A percentile compares a stretch with the other conserved stretches of the same genome.
phyloP scores from a whole-genome alignment of 2,329 filamentous ascomycete genomes.

The Colletotrichum nymphaeae region DNA sequence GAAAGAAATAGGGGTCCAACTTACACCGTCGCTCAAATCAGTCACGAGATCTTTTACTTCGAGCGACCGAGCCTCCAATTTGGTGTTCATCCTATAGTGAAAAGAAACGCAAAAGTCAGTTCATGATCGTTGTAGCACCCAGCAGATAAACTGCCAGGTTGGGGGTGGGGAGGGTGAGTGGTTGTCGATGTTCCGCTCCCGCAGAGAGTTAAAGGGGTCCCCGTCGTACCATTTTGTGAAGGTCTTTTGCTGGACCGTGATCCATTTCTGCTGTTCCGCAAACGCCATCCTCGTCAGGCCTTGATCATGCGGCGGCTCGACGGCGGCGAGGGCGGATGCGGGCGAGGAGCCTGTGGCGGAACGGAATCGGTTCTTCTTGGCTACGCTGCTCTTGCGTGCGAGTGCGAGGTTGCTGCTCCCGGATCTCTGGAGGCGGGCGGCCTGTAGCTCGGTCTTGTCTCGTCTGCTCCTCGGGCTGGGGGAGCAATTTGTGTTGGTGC shows the following conservation, averaged over 20 bases:
- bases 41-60: constrained; percentile 87
- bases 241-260: constrained; percentile 95
- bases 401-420: constrained; percentile 50
- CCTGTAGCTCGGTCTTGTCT: constrained; percentile 62
- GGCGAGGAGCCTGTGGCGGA: constrained; percentile 48
- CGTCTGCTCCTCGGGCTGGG: constrained; percentile 52
- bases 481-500: constrained; percentile 38
- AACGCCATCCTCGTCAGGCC: constrained; percentile 70
- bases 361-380: constrained; percentile 48
- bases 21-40: constrained; percentile 93
- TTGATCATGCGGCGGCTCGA: constrained; percentile 62
- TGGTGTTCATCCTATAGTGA: constrained; percentile 86
- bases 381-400: constrained; percentile 41
- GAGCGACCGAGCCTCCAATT: constrained; percentile 82
- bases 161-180: neutral
- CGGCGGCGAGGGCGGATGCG: constrained; percentile 56
- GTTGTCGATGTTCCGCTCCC: neutral
- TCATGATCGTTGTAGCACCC: neutral
- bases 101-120: constrained; percentile 31
- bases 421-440: constrained; percentile 59
- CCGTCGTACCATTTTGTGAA: constrained; percentile 87
- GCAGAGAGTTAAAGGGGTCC: constrained; percentile 53
- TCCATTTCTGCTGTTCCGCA: constrained; percentile 74
- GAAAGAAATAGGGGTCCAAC: constrained; percentile 49
- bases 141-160: neutral